phyloP scores from a whole-genome alignment of 495 filamentous ascomycete genomes.

The Xylaria scruposa region DNA sequence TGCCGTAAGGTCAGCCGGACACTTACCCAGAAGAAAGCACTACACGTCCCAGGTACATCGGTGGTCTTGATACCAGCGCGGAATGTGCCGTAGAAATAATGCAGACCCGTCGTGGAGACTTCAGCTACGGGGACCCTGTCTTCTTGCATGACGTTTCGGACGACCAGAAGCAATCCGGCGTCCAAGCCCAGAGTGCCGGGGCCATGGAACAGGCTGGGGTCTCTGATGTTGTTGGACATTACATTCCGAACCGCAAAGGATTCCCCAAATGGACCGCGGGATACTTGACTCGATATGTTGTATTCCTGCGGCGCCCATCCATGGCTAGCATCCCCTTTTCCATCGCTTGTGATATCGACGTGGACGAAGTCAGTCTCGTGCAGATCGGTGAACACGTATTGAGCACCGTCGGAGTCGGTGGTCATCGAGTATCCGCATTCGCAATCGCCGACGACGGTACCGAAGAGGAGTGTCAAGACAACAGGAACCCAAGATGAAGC shows the following conservation, averaged over 20 bases:
- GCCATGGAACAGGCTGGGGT: conserved; percentile 44
- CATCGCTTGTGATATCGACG: conserved; percentile 57
- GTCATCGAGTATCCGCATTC: conserved; percentile 70
- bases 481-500: conserved; percentile 28
- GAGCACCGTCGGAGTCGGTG: conserved; percentile 46
- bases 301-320: conserved; percentile 69
- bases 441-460: conserved; percentile 58
- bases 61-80: conserved; percentile 69
- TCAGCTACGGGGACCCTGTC: conserved; percentile 66
- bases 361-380: conserved; percentile 73
- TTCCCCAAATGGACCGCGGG: conserved; percentile 71
- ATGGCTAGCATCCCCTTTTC: conserved; percentile 28
- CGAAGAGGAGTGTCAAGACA: conserved; percentile 26
- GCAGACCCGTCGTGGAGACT: conserved; percentile 60
- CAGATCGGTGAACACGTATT: conserved; percentile 66
- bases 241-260: conserved; percentile 61
- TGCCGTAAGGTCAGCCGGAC: no score
- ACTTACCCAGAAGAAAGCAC: conserved; percentile 77
- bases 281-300: conserved; percentile 57
- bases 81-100: conserved; percentile 71
- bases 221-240: conserved; percentile 56
- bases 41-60: conserved; percentile 67
- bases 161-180: conserved; percentile 66
- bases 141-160: conserved; percentile 54
- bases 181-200: conserved; percentile 53